Percentiles rank a stretch among this genome's conserved stretches.
Conservation (phyloP, 768 basidiomycete genomes). For the Calocybe gangraenosa region DNA sequence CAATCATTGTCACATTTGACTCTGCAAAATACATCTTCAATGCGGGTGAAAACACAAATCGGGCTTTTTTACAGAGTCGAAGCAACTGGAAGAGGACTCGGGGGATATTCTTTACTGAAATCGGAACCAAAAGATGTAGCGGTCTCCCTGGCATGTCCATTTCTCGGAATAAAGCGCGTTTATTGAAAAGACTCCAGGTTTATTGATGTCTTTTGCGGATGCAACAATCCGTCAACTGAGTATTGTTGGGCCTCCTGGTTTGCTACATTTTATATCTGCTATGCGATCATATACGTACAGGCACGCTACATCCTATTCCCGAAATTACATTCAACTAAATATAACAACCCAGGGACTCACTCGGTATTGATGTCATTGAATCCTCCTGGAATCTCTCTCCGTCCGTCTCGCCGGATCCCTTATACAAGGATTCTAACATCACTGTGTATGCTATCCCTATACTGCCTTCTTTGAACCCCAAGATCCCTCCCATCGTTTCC, state of each 20-base stretch:
- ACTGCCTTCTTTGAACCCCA: slow-evolving; percentile 14
- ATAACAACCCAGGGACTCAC: slow-evolving; percentile 37
- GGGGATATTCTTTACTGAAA: slow-evolving; percentile 69
- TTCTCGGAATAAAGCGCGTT: neutral
- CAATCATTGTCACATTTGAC: slow-evolving; percentile 72
- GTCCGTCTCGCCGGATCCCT: slow-evolving; percentile 30
- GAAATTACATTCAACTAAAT: slow-evolving; percentile 3
- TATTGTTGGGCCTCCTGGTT: slow-evolving; percentile 69
- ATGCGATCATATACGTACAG: slow-evolving; percentile 66
- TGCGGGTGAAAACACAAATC: slow-evolving; percentile 74
- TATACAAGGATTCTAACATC: slow-evolving; percentile 61
- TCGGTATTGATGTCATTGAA: slow-evolving; percentile 45
- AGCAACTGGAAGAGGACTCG: slow-evolving; percentile 63
- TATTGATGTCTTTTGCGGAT: slow-evolving; percentile 81
- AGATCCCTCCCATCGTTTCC: neutral
- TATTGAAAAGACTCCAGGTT: slow-evolving; percentile 36
- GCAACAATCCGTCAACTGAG: slow-evolving; percentile 51
- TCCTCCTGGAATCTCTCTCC: slow-evolving; percentile 25
- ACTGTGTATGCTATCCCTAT: slow-evolving; percentile 60
- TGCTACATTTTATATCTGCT: slow-evolving; percentile 66
- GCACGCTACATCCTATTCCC: slow-evolving; percentile 33
- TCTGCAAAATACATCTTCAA: slow-evolving; percentile 86
- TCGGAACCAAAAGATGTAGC: slow-evolving; percentile 55
- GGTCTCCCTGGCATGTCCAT: slow-evolving; percentile 65
- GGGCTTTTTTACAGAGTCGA: slow-evolving; percentile 67